A percentile compares a stretch with the other conserved stretches of the same genome.
Evolutionary conservation across 2,329 filamentous ascomycete genomes (phyloP).

Genomic region (Nemania serpens): DNA sequence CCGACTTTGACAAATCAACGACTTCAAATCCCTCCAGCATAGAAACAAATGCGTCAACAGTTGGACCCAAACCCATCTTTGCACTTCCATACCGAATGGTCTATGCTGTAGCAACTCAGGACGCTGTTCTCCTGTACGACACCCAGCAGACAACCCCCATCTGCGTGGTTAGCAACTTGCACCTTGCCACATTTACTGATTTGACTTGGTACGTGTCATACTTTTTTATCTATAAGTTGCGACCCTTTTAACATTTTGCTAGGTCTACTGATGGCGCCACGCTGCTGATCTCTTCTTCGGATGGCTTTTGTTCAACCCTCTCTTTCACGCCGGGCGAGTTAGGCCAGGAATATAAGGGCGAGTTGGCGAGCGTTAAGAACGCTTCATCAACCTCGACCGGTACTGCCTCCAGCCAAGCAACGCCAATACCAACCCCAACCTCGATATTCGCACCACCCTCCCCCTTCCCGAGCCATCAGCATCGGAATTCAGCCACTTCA

Average conservation of each 20-base stretch:
- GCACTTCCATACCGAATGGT: conserved; percentile 89
- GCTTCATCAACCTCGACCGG: conserved; percentile 46
- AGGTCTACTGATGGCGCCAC: conserved; percentile 79
- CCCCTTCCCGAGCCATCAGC: conserved; percentile 60
- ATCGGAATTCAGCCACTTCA: conserved; percentile 63
- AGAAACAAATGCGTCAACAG: conserved; percentile 55
- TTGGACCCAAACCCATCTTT: conserved; percentile 74
- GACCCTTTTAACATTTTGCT: conserved; percentile 37
- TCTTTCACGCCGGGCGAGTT: conserved; percentile 84
- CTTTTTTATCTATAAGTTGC: conserved; percentile 18
- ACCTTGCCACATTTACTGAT: conserved; percentile 97
- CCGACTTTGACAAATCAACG: conserved; percentile 53
- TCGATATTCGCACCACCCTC: conserved; percentile 65
- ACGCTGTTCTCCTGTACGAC: conserved; percentile 92
- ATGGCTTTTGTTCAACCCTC: conserved; percentile 94
- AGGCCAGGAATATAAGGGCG: conserved; percentile 77
- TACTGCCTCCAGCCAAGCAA: conserved; percentile 63
- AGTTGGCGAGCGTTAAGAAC: conserved; percentile 58
- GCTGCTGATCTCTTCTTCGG: conserved; percentile 93
- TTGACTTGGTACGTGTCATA: conserved; percentile 75
- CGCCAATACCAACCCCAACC: conserved; percentile 73
- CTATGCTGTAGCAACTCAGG: conserved; percentile 95
- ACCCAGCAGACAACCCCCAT: conserved; percentile 95
- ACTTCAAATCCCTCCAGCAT: conserved; percentile 55
- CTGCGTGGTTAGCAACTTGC: conserved; percentile 93